Evolutionary conservation across 2,329 filamentous ascomycete genomes (phyloP).

Genomic region (Nemania serpens): DNA sequence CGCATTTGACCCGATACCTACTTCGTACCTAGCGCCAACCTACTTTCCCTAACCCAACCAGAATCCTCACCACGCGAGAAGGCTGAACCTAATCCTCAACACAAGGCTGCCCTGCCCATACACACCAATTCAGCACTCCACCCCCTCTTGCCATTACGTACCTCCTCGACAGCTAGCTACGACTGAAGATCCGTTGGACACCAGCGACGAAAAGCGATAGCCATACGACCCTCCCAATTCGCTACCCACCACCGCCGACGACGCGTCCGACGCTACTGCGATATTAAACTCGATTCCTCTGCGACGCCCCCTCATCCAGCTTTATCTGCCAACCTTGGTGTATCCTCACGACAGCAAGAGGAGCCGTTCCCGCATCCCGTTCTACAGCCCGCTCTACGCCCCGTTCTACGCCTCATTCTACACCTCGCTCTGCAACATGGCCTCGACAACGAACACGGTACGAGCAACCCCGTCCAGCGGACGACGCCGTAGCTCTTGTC

Average conservation of each 20-base stretch:
- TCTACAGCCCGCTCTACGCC: too few species aligned
- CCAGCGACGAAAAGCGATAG: neutral
- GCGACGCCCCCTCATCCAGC: conserved; percentile 3
- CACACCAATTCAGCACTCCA: neutral
- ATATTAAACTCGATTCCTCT: neutral
- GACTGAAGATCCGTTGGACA: neutral
- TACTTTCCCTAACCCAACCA: too few species aligned
- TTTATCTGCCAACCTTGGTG: neutral
- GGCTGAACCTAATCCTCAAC: conserved; percentile 19
- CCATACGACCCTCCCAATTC: neutral
- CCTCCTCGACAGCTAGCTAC: neutral
- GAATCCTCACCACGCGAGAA: conserved; percentile 9
- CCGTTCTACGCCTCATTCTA: too few species aligned
- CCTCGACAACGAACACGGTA: conserved; percentile 37
- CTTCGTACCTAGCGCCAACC: neutral
- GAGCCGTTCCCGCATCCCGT: conserved; percentile 2
- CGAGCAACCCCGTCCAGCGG: conserved; percentile 1
- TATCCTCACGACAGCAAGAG: neutral
- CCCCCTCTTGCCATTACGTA: conserved; percentile 7
- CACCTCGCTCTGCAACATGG: conserved; percentile 30
- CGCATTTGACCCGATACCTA: neutral
- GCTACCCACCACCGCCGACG: too few species aligned
- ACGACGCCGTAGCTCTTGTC: neutral
- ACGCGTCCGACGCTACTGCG: neutral
- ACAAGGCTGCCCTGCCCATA: conserved; percentile 20